Evolutionary conservation across 83 land plant species (phyloP), one percentile per base, ranked within the genome.

Genomic region (Picea mariana): DNA sequence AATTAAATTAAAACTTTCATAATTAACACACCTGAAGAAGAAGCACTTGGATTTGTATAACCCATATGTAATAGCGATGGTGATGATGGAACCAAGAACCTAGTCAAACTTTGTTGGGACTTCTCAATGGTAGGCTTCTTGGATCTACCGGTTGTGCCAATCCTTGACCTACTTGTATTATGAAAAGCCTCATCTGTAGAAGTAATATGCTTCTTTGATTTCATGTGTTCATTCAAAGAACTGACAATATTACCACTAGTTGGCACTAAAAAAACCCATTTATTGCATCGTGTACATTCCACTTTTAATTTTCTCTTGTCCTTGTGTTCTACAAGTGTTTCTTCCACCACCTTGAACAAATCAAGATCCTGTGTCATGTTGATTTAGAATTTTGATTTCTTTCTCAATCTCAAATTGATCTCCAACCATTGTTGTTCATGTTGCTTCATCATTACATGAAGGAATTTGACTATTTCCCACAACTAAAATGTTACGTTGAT

Each of bases 301-400:
- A 65, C 11, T 21, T 62, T 62, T 62, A 62, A 20, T 13, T 15
- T 62, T 15, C n/a, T 0, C 18, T 18, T 62, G 5, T 62, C 67
- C 26, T 63, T 17, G 1, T n/a, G n/a, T n/a, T n/a, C n/a, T n/a
- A n/a, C n/a, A n/a, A n/a, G n/a, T n/a, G n/a, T n/a, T n/a, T n/a
- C 66, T 63, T 63, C 20, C 66, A 63, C 66, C 17, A 65, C 67
- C 67, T 65, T 65, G 67, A 65, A 65, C 27, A 65, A 65, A 65
- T 65, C 21, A 65, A 6, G 67, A 65, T 65, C 67, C 3, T 65
- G 26, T 21, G 1, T 65, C 67, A n/a, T 21, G 24, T 65, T 65
- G 67, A 21, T 65, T 26, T 21, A 65, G 9, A 65, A 65, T 1
- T 21, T 65, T 65, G 26, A 65, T 65, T 17, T 3, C 5, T n/a